phyloP scores from a whole-genome alignment of 257 asterid genomes.

The Avicennia marina region DNA sequence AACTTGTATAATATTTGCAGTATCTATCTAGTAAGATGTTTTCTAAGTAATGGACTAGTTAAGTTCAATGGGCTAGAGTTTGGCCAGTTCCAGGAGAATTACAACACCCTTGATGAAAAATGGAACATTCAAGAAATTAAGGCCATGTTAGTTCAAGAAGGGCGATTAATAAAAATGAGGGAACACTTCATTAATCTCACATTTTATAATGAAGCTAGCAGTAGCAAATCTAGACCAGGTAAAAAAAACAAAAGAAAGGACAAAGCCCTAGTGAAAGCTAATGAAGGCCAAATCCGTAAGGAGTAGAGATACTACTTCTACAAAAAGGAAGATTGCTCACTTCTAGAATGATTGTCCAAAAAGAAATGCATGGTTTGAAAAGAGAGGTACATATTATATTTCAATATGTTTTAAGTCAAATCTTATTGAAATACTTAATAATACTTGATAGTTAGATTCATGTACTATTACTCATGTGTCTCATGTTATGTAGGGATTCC shows the following conservation, averaged over 20 bases:
- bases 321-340: neutral
- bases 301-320: neutral
- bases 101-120: neutral
- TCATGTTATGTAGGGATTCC: too few relatives aligned
- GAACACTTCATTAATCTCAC: neutral
- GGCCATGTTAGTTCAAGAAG: neutral
- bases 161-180: neutral
- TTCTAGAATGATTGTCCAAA: neutral
- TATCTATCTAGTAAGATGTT: neutral
- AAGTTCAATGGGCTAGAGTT: neutral
- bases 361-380: neutral
- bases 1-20: neutral
- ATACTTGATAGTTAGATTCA: too few relatives aligned
- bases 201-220: neutral
- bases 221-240: too few relatives aligned
- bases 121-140: neutral
- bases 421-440: too few relatives aligned
- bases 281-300: neutral
- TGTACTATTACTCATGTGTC: too few relatives aligned
- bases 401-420: too few relatives aligned
- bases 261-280: neutral
- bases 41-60: neutral
- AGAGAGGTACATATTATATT: too few relatives aligned
- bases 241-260: neutral
- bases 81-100: constrained; percentile 1